phyloP scores from a whole-genome alignment of 495 filamentous ascomycete species.

The Aspergillus haitiensis region DNA sequence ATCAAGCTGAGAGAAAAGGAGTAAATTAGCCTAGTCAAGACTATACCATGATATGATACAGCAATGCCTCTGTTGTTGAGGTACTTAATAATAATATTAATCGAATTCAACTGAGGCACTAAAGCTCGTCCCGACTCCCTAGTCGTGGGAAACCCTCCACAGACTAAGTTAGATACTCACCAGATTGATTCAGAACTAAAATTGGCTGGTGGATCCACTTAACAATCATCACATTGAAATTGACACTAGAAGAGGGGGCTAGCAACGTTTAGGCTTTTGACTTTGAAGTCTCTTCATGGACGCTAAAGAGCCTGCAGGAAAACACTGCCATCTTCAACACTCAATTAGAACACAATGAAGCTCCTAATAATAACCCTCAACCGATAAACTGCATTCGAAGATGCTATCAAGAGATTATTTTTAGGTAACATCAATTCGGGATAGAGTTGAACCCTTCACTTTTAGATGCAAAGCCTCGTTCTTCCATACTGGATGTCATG shows the following conservation, averaged over 20 bases:
- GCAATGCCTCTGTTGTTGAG: too few species aligned
- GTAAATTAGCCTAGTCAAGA: too few species aligned
- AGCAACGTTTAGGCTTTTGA: conserved; percentile 6
- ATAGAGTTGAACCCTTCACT: neutral
- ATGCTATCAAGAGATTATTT: conserved; percentile 5
- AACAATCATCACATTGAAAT: neutral
- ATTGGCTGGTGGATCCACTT: conserved; percentile 2
- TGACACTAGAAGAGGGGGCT: neutral
- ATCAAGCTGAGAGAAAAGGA: too few species aligned
- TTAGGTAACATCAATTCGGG: conserved; percentile 1
- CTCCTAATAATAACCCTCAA: conserved; percentile 7
- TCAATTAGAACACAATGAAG: neutral
- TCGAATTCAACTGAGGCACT: too few species aligned
- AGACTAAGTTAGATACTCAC: neutral
- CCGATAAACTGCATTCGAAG: neutral
- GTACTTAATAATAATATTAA: too few species aligned
- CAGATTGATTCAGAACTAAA: conserved; percentile 7
- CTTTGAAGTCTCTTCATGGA: neutral
- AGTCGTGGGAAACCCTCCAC: neutral
- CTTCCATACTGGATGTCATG: neutral
- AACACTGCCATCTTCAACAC: conserved; percentile 10
- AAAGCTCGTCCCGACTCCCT: too few species aligned
- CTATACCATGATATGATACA: too few species aligned
- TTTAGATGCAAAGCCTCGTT: conserved; percentile 1
- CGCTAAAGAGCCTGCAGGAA: neutral